Evolutionary conservation across 2,329 filamentous ascomycete genomes (phyloP).

Genomic region (Ophiostoma sp.): DNA sequence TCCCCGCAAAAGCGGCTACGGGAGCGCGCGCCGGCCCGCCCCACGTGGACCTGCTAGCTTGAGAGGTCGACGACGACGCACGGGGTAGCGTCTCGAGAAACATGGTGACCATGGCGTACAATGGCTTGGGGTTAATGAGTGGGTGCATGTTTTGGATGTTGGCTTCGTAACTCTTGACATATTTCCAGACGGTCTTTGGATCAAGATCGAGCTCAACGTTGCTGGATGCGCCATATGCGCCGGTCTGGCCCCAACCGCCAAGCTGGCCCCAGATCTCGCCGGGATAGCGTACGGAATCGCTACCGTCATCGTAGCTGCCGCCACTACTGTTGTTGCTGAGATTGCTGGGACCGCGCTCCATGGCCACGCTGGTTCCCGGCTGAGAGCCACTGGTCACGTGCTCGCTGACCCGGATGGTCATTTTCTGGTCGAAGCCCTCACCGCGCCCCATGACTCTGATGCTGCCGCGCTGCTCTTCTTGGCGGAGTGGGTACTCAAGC

Average conservation of each 20-base stretch:
- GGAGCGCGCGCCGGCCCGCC: constrained; percentile 23
- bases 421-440: constrained; percentile 66
- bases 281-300: constrained; percentile 29
- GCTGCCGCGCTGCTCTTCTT: constrained; percentile 72
- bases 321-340: constrained; percentile 38
- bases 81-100: constrained; percentile 46
- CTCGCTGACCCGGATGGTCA: constrained; percentile 38
- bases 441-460: constrained; percentile 77
- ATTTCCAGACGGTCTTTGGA: constrained; percentile 50
- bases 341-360: constrained; percentile 31
- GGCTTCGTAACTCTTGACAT: constrained; percentile 59
- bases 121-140: constrained; percentile 55
- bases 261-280: constrained; percentile 61
- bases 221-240: constrained; percentile 48
- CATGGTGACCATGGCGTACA: constrained; percentile 54
- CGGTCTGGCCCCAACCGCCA: constrained; percentile 56
- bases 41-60: constrained; percentile 5
- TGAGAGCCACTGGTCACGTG: constrained; percentile 33
- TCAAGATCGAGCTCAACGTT: constrained; percentile 56
- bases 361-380: background rate
- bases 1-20: constrained; percentile 37
- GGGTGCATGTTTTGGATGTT: constrained; percentile 67
- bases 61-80: background rate
- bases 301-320: constrained; percentile 1
- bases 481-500: constrained; percentile 72